phyloP scores from a whole-genome alignment of 179 eudicot species.

The Beta macrorhiza region DNA sequence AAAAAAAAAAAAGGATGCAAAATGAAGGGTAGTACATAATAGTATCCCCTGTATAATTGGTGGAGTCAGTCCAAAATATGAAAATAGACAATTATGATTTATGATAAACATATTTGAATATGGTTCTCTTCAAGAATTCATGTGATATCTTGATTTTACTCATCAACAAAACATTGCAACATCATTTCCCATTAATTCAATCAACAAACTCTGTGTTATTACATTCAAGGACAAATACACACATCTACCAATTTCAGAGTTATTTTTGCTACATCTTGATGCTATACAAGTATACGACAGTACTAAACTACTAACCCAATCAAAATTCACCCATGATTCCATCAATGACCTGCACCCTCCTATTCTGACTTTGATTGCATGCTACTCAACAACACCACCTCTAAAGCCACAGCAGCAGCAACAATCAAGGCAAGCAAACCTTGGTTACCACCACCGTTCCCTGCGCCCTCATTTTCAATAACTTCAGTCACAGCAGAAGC shows the following conservation, averaged over 20 bases:
- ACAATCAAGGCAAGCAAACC: slow-evolving; percentile 24
- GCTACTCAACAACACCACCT: slow-evolving; percentile 29
- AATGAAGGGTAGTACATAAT: too few species aligned
- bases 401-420: slow-evolving; percentile 29
- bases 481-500: slow-evolving; percentile 29
- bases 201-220: neutral
- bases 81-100: too few species aligned
- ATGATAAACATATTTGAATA: too few species aligned
- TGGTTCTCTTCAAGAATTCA: too few species aligned
- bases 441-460: neutral
- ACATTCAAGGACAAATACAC: neutral
- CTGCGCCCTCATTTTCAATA: slow-evolving; percentile 23
- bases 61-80: too few species aligned
- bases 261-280: slow-evolving; percentile 1
- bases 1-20: too few species aligned
- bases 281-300: neutral
- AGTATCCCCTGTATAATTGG: too few species aligned
- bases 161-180: too few species aligned
- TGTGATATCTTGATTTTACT: too few species aligned
- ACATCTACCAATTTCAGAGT: neutral
- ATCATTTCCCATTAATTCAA: neutral
- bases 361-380: slow-evolving; percentile 27
- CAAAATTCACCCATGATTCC: neutral
- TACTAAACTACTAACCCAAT: neutral
- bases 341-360: slow-evolving; percentile 10